phyloP scores from a whole-genome alignment of 129 eudicot genomes.

The Artemisia annua region DNA sequence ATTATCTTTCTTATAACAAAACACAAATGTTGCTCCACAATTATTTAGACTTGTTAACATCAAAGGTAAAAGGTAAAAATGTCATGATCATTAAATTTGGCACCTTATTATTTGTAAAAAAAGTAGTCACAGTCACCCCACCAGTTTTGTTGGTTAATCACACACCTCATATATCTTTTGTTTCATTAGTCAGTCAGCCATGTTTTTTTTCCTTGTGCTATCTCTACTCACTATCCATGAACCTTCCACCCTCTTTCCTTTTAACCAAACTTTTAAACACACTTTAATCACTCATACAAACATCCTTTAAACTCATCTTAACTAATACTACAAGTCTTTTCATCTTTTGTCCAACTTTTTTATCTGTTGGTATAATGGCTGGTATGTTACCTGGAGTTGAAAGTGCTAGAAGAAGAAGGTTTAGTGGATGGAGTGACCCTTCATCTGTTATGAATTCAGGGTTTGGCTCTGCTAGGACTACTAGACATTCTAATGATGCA shows the following conservation, averaged over 20 bases:
- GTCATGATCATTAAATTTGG: neutral
- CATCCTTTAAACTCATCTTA: constrained; percentile 9
- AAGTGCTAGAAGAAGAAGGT: constrained; percentile 45
- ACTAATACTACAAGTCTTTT: neutral
- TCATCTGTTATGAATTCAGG: constrained; percentile 13
- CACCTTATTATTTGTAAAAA: neutral
- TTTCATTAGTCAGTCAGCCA: neutral
- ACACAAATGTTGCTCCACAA: no score
- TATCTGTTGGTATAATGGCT: constrained; percentile 35
- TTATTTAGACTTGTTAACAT: neutral
- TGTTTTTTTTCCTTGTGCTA: constrained; percentile 21
- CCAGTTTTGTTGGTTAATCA: constrained; percentile 22
- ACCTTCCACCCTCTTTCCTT: constrained; percentile 31
- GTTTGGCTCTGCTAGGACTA: constrained; percentile 25
- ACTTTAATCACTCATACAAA: neutral
- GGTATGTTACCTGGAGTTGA: constrained; percentile 66
- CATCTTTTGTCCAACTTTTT: neutral
- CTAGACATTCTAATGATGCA: constrained; percentile 27
- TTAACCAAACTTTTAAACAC: neutral
- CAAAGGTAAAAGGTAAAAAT: neutral
- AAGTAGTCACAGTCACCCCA: constrained; percentile 6
- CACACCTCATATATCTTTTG: neutral
- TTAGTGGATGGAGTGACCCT: constrained; percentile 32
- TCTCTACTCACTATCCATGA: constrained; percentile 17
- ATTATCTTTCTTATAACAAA: no score